Evolutionary conservation across 2,329 filamentous ascomycete genomes (phyloP).

Genomic region (Pseudonectria foliicola): DNA sequence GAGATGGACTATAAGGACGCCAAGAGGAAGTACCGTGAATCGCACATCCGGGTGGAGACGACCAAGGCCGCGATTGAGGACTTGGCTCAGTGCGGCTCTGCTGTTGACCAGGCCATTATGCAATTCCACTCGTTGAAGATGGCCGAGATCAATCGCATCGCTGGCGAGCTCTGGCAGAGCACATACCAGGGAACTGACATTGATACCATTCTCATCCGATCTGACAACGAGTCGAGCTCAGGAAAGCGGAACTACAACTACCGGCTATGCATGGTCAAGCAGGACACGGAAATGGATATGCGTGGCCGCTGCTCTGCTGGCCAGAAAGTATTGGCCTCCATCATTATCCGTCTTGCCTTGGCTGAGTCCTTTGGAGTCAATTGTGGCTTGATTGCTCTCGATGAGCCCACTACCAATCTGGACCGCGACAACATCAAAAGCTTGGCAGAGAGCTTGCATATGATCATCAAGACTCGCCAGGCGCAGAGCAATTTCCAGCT

Average conservation of each 20-base stretch:
- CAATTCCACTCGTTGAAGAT: slow-evolving; percentile 94
- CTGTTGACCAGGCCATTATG: slow-evolving; percentile 95
- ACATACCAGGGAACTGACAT: slow-evolving; percentile 97
- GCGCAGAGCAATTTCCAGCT: slow-evolving; percentile 94
- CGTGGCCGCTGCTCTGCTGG: slow-evolving; percentile 93
- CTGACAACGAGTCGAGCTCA: slow-evolving; percentile 69
- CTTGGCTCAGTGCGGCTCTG: slow-evolving; percentile 70
- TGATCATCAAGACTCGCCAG: slow-evolving; percentile 77
- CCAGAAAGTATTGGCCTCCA: slow-evolving; percentile 92
- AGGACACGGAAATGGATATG: slow-evolving; percentile 99
- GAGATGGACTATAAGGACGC: slow-evolving; percentile 82
- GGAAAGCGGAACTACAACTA: slow-evolving; percentile 90
- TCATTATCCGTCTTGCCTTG: slow-evolving; percentile 92
- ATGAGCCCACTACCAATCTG: slow-evolving; percentile 96
- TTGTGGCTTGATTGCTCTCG: slow-evolving; percentile 91
- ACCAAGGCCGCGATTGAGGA: slow-evolving; percentile 92
- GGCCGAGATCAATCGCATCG: slow-evolving; percentile 94
- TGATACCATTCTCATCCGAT: slow-evolving; percentile 91
- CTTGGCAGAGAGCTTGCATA: slow-evolving; percentile 74
- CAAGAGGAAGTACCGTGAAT: slow-evolving; percentile 71
- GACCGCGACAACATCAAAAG: slow-evolving; percentile 92
- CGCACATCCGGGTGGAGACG: slow-evolving; percentile 82
- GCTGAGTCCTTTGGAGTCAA: slow-evolving; percentile 95
- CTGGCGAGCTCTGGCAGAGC: slow-evolving; percentile 92
- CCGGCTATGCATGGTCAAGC: slow-evolving; percentile 95